Evolutionary conservation across 345 rosid genomes (phyloP).

Genomic region (Erysimum cheiranthoides): DNA sequence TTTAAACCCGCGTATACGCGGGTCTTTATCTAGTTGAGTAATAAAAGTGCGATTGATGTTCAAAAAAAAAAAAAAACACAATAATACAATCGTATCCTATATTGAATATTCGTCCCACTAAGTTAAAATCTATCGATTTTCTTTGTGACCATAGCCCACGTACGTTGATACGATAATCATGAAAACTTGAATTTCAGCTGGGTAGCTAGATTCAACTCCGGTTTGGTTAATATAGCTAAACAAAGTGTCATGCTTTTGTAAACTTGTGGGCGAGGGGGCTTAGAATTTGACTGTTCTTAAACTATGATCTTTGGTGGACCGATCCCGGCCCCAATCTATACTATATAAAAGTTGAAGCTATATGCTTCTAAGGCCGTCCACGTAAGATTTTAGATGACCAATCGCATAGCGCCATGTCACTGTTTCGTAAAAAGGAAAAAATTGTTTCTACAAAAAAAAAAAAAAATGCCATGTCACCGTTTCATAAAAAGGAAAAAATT

Average conservation of each 20-base stretch:
- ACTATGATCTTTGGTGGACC: neutral
- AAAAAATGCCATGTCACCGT: no score
- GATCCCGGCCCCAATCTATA: no score
- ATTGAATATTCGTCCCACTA: neutral
- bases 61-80: neutral
- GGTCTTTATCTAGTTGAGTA: no score
- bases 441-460: no score
- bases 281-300: neutral
- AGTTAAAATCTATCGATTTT: neutral
- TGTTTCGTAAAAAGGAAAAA: no score
- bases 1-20: no score
- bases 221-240: constrained; percentile 3
- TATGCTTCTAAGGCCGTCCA: no score
- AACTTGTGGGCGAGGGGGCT: neutral
- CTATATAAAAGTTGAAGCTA: no score
- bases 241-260: neutral
- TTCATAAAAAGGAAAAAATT: no score
- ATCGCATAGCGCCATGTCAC: no score
- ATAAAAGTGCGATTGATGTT: no score
- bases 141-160: neutral
- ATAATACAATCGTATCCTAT: neutral
- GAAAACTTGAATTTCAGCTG: neutral
- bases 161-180: neutral
- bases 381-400: no score
- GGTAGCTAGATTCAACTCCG: neutral